Conservation (phyloP, 371 early-diverging fungal species). For the Blastocladiella emersonii region DNA sequence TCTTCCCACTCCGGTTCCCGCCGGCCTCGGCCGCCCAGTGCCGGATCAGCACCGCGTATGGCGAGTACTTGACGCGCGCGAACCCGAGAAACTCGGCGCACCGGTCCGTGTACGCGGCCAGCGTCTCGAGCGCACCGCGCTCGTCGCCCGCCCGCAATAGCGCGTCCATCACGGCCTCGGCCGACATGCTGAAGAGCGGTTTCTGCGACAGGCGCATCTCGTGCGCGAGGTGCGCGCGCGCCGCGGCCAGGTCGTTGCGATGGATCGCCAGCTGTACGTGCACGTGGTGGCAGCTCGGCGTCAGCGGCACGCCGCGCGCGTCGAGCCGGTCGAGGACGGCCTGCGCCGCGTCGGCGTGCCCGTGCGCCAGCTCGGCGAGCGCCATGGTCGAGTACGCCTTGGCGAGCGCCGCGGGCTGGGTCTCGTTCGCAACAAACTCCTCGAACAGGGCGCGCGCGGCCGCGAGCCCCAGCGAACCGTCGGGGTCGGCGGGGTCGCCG, state of each 20-base stretch:
- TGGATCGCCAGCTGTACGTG: background rate
- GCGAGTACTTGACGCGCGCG: background rate
- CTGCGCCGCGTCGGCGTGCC: background rate
- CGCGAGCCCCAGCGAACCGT: background rate
- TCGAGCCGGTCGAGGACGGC: background rate
- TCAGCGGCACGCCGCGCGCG: background rate
- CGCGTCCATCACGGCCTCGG: too few relatives aligned
- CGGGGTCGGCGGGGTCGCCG: background rate
- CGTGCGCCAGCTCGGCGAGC: background rate
- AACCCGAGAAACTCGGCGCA: background rate
- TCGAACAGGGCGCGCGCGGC: background rate
- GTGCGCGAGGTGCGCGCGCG: background rate
- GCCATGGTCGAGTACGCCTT: background rate
- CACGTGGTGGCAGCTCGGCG: background rate
- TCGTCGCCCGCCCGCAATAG: too few relatives aligned
- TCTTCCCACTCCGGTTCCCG: too few relatives aligned
- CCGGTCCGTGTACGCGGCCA: background rate
- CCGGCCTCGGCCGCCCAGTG: background rate
- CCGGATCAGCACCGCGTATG: background rate
- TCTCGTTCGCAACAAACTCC: background rate
- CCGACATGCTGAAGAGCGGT: too few relatives aligned
- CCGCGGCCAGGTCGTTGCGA: background rate
- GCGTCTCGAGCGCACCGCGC: background rate
- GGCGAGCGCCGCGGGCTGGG: background rate
- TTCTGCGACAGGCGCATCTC: background rate